Percentiles rank a stretch among this genome's conserved stretches.
Evolutionary conservation across 331 rosid genomes (phyloP).

Genomic region (Ulmus americana): DNA sequence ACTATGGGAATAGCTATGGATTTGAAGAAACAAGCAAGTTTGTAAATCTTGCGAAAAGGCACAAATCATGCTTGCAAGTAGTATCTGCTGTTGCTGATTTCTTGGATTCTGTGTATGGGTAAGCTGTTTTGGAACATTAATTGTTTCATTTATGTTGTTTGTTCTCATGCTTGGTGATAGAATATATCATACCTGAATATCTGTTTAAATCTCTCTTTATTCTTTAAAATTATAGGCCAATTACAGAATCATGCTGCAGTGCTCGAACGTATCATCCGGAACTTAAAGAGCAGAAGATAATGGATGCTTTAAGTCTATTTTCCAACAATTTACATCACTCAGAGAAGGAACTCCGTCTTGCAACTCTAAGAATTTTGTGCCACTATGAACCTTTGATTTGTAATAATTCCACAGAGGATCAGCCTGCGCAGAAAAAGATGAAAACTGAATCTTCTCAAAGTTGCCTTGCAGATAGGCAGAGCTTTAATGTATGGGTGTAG

Average conservation of each 20-base stretch:
- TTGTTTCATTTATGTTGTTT: slow-evolving; percentile 10
- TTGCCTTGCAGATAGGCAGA: slow-evolving; percentile 19
- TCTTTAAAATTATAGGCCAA: slow-evolving; percentile 40
- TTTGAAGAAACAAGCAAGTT: slow-evolving; percentile 39
- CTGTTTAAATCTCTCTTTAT: slow-evolving; percentile 15
- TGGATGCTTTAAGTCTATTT: slow-evolving; percentile 42
- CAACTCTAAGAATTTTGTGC: slow-evolving; percentile 67
- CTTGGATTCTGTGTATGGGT: slow-evolving; percentile 68
- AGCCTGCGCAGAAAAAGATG: slow-evolving; percentile 44
- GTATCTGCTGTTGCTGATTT: slow-evolving; percentile 69
- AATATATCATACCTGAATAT: slow-evolving; percentile 10
- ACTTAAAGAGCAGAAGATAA: slow-evolving; percentile 34
- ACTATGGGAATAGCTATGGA: slow-evolving; percentile 19
- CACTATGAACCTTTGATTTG: slow-evolving; percentile 40
- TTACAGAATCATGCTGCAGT: slow-evolving; percentile 36
- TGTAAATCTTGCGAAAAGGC: slow-evolving; percentile 52
- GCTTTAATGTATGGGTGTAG: slow-evolving; percentile 48
- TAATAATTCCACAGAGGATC: slow-evolving; percentile 37
- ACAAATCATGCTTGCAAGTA: slow-evolving; percentile 53
- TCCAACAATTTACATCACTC: slow-evolving; percentile 58
- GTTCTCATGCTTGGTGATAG: neutral
- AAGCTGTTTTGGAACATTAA: slow-evolving; percentile 23
- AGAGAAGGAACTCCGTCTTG: slow-evolving; percentile 56
- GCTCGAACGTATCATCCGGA: slow-evolving; percentile 42
- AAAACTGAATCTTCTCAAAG: slow-evolving; percentile 42